Base-by-base conservation (phyloP, 495 filamentous ascomycete species). In the Daldinia concentrica region DNA sequence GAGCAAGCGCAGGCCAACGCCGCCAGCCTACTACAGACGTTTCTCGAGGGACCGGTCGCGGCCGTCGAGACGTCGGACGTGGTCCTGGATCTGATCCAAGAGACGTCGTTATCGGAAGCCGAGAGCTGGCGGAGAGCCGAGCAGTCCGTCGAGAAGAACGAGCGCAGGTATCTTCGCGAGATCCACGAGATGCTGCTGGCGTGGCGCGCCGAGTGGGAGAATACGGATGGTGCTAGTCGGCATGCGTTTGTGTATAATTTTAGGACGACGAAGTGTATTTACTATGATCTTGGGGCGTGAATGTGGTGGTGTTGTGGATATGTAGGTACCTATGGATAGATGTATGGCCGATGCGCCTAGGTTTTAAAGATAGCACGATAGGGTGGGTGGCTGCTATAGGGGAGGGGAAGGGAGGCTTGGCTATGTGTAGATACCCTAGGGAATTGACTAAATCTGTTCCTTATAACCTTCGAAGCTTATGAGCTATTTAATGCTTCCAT, bases 1-100 rank as follows among this genome's bases (percentile, higher is more conserved):
- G 93, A 96, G 74, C 90, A 92, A 54, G 92, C 93, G 37, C 87
- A 93, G 67, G 74, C 83, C 30, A 86, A 85, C 57, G 87, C 90
- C 4, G 85, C 87, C 7, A 84, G 88, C 74, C 81, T 91, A 55
- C 82, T 91, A 48, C 86, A 90, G 68, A 82, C 84, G 15, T 91
- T 91, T 56, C 79, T 90, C 9, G 87, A 90, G 64, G 91, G 90
- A 12, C 94, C 94, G 1, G 91, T 98, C 72, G 88, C 89, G 8
- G 95, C 95, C 17, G 90, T 99, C 56, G 95, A 99, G 79, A 92
- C 91, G 1, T 90, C 90, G 50, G 94, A 98, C 82, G 87, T 90
- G 9, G 85, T 97, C n/a, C 86, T 99, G 51, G 91, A 96, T 32
- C 81, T 89, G 37, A 92, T 99, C 43, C 85, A 87, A 15, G 84